phyloP scores from a whole-genome alignment of 108 stramenopile genomes.

The Cylindrotheca fusiformis region DNA sequence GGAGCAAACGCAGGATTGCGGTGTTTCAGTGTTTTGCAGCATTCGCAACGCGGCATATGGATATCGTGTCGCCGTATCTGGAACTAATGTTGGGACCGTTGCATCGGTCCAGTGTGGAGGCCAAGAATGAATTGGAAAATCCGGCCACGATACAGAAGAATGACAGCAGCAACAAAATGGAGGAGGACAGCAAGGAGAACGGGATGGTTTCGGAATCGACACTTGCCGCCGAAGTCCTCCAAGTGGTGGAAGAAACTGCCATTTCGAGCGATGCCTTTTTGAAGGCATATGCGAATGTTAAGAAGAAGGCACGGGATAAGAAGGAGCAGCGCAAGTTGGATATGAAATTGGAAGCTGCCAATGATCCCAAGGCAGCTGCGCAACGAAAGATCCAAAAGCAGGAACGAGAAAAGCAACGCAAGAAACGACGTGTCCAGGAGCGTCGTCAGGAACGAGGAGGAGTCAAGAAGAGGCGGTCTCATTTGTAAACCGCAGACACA shows the following conservation, averaged over 20 bases:
- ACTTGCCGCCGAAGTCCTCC: conserved; percentile 72
- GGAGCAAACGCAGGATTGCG: conserved; percentile 59
- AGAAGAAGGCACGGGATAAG: conserved; percentile 63
- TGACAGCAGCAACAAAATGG: background rate
- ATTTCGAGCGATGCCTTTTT: conserved; percentile 51
- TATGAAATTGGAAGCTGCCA: conserved; percentile 60
- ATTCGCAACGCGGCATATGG: conserved; percentile 38
- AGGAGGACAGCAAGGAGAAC: background rate
- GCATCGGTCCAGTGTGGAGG: conserved; percentile 70
- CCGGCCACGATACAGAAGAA: background rate
- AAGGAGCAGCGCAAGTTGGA: conserved; percentile 66
- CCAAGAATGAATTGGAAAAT: conserved; percentile 47
- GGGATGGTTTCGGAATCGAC: conserved; percentile 23
- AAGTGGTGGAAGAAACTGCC: conserved; percentile 64
- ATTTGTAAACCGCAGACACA: background rate
- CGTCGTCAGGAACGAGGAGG: conserved; percentile 45
- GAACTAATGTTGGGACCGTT: conserved; percentile 80
- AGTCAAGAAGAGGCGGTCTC: conserved; percentile 23
- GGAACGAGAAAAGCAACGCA: conserved; percentile 59
- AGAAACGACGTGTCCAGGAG: conserved; percentile 69
- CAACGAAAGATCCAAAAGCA: conserved; percentile 73
- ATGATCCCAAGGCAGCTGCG: conserved; percentile 65
- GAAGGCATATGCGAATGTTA: conserved; percentile 66
- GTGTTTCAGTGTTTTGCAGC: conserved; percentile 87
- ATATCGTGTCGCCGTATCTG: conserved; percentile 52